These are phyloP conservation scores for Withania somnifera DNA, from an alignment of 305 asterid species.

Conservation along the genomic window DNA sequence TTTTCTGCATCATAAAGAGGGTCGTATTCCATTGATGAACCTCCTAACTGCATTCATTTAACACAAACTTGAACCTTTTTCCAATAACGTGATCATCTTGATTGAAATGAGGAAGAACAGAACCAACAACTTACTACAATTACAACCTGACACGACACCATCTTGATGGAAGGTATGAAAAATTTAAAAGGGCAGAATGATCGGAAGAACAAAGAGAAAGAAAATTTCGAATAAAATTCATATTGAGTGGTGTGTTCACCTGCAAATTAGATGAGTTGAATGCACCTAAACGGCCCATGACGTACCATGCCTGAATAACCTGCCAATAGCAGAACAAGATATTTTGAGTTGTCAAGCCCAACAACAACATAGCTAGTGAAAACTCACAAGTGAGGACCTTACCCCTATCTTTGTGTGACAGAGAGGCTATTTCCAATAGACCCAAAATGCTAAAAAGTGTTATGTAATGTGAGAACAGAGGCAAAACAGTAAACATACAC, in stretches of 20 bases:
- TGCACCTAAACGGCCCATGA: constrained; percentile 95
- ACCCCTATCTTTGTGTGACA: no score
- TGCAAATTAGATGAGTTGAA: constrained; percentile 77
- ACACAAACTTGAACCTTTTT: background rate
- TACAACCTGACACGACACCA: background rate
- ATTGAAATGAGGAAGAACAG: background rate
- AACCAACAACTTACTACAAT: background rate
- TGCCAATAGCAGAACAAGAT: constrained; percentile 14
- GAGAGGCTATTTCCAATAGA: no score
- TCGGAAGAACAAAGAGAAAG: background rate
- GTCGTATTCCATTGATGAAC: constrained; percentile 63
- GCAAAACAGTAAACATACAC: constrained; percentile 46
- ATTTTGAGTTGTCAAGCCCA: background rate
- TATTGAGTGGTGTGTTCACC: constrained; percentile 25
- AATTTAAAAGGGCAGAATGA: background rate
- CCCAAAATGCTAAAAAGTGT: background rate
- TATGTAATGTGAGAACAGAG: constrained; percentile 2
- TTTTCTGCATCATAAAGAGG: constrained; percentile 78
- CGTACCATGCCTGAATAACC: constrained; percentile 93
- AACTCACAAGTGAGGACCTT: no score
- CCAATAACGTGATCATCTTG: background rate
- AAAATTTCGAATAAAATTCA: background rate
- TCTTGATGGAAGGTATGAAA: background rate
- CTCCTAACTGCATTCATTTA: constrained; percentile 44
- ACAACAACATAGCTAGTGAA: no score